Percentiles rank a stretch among this genome's conserved stretches.
These are phyloP conservation scores for Leccinum sublutescens DNA, from an alignment of 768 basidiomycete species.

Conservation along the genomic window DNA sequence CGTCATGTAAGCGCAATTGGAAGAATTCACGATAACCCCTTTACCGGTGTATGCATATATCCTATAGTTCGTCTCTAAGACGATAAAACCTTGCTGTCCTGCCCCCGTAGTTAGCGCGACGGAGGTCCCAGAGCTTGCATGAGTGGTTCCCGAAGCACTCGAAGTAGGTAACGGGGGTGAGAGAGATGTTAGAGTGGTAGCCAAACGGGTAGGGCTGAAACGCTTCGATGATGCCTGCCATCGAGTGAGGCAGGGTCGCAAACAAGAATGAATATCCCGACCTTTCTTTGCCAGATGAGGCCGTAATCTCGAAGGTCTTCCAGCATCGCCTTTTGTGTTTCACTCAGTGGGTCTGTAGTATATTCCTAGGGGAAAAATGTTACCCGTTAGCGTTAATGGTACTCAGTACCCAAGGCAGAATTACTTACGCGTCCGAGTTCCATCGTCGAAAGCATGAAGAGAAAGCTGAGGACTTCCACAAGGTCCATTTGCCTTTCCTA, in stretches of 20 bases:
- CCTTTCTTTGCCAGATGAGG: constrained; percentile 83
- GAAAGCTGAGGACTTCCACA: constrained; percentile 88
- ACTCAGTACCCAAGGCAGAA: background rate
- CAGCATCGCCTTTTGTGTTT: constrained; percentile 82
- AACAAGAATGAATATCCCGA: constrained; percentile 34
- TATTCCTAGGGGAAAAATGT: constrained; percentile 65
- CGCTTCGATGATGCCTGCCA: constrained; percentile 66
- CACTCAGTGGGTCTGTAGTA: constrained; percentile 74
- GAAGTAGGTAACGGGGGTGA: constrained; percentile 75
- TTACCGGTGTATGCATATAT: constrained; percentile 96
- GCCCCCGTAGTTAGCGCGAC: constrained; percentile 46
- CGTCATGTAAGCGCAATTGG: constrained; percentile 18
- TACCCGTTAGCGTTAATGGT: background rate
- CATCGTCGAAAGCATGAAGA: constrained; percentile 97
- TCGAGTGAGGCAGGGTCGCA: constrained; percentile 11
- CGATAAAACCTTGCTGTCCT: constrained; percentile 84
- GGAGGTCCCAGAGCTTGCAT: constrained; percentile 14
- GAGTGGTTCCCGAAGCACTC: constrained; percentile 21
- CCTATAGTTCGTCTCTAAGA: constrained; percentile 97
- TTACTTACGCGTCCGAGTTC: constrained; percentile 79
- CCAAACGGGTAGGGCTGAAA: constrained; percentile 92
- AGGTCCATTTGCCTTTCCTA: constrained; percentile 89
- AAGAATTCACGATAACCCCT: constrained; percentile 13
- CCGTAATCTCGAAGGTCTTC: constrained; percentile 94
- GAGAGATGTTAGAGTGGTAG: constrained; percentile 92